A percentile compares a stretch with the other conserved stretches of the same genome.
Evolutionary conservation across 495 filamentous ascomycete species (phyloP).

Genomic region (Bacidia rubella): DNA sequence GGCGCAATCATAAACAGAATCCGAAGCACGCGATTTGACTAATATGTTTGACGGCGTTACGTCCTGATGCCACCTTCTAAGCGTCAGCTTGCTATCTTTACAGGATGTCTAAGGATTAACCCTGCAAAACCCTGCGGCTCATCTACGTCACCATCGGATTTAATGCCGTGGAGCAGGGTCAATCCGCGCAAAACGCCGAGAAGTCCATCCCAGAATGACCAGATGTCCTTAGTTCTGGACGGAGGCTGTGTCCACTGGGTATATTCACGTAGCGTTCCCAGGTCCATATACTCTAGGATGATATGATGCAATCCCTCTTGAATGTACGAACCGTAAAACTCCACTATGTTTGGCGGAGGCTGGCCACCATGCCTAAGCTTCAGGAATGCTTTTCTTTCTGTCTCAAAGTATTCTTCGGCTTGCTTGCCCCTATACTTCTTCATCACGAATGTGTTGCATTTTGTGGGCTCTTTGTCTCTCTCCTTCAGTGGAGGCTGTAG

Average conservation of each 20-base stretch:
- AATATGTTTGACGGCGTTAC: slow-evolving; percentile 29
- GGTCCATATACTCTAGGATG: slow-evolving; percentile 33
- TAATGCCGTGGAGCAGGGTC: slow-evolving; percentile 24
- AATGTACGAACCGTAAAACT: slow-evolving; percentile 30
- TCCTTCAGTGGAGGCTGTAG: neutral
- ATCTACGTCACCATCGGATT: neutral
- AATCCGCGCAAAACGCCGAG: slow-evolving; percentile 26
- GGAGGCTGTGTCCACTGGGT: slow-evolving; percentile 22
- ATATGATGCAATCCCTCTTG: slow-evolving; percentile 27
- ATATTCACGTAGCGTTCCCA: slow-evolving; percentile 29
- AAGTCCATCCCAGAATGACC: slow-evolving; percentile 30
- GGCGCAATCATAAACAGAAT: slow-evolving; percentile 20
- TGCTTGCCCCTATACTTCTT: slow-evolving; percentile 27
- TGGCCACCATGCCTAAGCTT: slow-evolving; percentile 16
- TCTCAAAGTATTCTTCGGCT: slow-evolving; percentile 21
- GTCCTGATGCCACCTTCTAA: slow-evolving; percentile 26
- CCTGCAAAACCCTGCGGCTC: neutral
- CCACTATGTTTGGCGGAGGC: slow-evolving; percentile 24
- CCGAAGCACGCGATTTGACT: slow-evolving; percentile 17
- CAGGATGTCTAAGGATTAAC: too few species aligned
- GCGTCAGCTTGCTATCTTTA: slow-evolving; percentile 2
- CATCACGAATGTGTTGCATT: slow-evolving; percentile 24
- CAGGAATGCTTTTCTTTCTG: slow-evolving; percentile 25
- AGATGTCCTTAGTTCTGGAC: slow-evolving; percentile 21
- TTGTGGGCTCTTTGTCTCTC: neutral